Conservation (phyloP, 148 eudicot genomes). For the Silene latifolia region DNA sequence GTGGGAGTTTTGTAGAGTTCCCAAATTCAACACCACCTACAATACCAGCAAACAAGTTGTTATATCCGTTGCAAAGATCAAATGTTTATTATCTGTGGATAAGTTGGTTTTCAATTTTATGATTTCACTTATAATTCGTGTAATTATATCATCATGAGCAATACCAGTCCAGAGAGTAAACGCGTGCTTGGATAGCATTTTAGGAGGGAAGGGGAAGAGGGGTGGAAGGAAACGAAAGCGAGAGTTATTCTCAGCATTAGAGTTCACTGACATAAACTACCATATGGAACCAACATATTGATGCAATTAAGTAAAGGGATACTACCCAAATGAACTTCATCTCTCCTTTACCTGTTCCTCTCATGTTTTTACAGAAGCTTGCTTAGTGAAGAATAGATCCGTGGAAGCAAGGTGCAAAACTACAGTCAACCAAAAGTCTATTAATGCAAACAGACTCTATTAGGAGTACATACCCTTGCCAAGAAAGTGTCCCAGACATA, state of each 20-base stretch:
- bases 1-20: conserved; percentile 79
- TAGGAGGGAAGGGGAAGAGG: not conserved
- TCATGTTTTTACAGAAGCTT: not conserved
- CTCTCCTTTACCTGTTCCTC: not conserved
- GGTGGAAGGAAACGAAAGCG: too few relatives aligned
- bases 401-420: not conserved
- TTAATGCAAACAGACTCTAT: not conserved
- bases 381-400: not conserved
- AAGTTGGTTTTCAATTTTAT: too few relatives aligned
- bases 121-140: too few relatives aligned
- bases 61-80: not conserved
- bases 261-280: not conserved
- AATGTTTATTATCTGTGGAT: not conserved
- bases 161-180: not conserved
- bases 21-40: conserved; percentile 82
- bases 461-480: conserved; percentile 56
- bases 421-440: not conserved
- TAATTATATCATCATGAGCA: too few relatives aligned
- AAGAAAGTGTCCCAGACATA: conserved; percentile 95
- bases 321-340: not conserved
- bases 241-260: not conserved
- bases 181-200: not conserved
- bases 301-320: not conserved
- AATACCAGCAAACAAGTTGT: conserved; percentile 3
- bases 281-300: not conserved